Evolutionary conservation across 495 filamentous ascomycete species (phyloP), one percentile per base, ranked within the genome.

Genomic region (Lophiotrema nucula): DNA sequence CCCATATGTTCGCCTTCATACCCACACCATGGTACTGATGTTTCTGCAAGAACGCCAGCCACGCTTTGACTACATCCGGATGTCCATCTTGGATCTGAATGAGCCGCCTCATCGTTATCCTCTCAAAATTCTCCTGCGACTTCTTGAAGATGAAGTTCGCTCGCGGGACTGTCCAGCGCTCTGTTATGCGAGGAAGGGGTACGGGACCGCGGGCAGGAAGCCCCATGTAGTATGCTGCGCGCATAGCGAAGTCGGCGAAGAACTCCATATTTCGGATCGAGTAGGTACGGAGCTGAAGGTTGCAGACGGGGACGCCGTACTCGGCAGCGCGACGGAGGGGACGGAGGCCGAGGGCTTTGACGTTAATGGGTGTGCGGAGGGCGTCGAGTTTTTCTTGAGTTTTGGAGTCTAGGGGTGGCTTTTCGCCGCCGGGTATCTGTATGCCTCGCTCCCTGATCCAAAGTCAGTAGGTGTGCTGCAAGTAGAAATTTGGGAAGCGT

Each of bases 1-100:
- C 88, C 86, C 87, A 98, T 43, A 97, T 80, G 68, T 98, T 97
- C 22, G 95, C 92, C 79, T 98, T 98, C 92, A 98, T 96, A 67
- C 93, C 93, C 23, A 97, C 85, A 8, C 95, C 93, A 69, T 95
- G 88, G 69, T 92, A 96, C 13, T 87, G 84, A 68, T 96, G 85
- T 73, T 93, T 95, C 70, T 84, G 82, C 60, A 98, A 70, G 60
- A 93, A 97, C 12, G 89, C 92, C 41, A 98, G 73, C 93, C 93
- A 98, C 22, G 88, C 67, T 72, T 93, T 85, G 31, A 98, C 90
- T 3, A 81, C 83, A 72, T 96, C 89, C 12, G 90, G 84, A 71
- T 96, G 79, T 5, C 91, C 95, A 72, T 97, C 93, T 66, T 89
- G 85, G 69, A 98, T 91, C 76, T 96, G 91, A 47, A 98, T 90